Conservation (phyloP, 106 monocot genomes). For the Chionographis japonica region DNA sequence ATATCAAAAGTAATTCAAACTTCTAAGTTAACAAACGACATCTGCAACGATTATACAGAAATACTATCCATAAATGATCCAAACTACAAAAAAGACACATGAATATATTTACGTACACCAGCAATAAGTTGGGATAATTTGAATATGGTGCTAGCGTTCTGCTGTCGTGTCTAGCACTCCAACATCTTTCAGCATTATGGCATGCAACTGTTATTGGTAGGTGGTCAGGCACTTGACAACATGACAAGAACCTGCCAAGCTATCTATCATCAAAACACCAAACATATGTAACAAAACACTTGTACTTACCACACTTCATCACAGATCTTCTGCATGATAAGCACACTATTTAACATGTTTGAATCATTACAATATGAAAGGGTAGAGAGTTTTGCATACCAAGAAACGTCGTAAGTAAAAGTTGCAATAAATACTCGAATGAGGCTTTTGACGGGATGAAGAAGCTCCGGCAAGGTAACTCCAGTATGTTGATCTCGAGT, state of each 20-base stretch:
- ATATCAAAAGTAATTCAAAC: background rate
- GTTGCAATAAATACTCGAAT: conserved; percentile 70
- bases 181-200: conserved; percentile 54
- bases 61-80: background rate
- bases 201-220: conserved; percentile 77
- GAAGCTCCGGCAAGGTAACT: conserved; percentile 65
- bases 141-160: conserved; percentile 54
- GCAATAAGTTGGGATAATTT: conserved; percentile 65
- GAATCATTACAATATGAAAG: too few species aligned
- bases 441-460: conserved; percentile 61
- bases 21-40: background rate
- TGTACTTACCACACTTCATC: background rate
- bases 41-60: background rate
- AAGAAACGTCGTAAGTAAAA: conserved; percentile 75
- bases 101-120: conserved; percentile 42
- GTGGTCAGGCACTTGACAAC: conserved; percentile 46
- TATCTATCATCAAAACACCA: background rate
- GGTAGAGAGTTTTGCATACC: conserved; percentile 24
- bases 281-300: too few species aligned
- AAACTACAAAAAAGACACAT: background rate
- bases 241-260: conserved; percentile 63
- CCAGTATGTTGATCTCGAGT: conserved; percentile 5
- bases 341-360: too few species aligned
- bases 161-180: conserved; percentile 44
- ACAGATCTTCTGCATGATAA: too few species aligned